phyloP scores from a whole-genome alignment of 116 monocot genomes.

The Iris pallida region DNA sequence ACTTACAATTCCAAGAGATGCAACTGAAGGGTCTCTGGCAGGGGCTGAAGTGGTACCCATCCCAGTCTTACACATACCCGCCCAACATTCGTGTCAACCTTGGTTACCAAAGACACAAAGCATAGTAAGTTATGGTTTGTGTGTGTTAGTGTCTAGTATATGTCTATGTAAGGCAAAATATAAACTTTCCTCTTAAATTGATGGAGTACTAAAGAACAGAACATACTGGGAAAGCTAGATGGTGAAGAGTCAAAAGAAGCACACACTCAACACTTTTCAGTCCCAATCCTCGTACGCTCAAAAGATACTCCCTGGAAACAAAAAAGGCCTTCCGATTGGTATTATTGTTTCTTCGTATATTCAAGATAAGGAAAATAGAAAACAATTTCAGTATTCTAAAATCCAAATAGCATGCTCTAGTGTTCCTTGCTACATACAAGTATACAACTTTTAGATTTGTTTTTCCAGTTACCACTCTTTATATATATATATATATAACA shows the following conservation, averaged over 20 bases:
- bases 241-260: slow-evolving; percentile 89
- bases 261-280: slow-evolving; percentile 98
- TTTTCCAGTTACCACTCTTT: too few species aligned
- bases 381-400: too few species aligned
- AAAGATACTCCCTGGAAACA: slow-evolving; percentile 80
- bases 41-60: slow-evolving; percentile 68
- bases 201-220: background rate
- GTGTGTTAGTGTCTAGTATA: too few species aligned
- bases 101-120: background rate
- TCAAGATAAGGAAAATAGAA: too few species aligned
- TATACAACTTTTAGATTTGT: too few species aligned
- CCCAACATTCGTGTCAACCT: slow-evolving; percentile 80
- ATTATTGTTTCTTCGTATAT: too few species aligned
- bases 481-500: background rate
- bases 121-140: background rate
- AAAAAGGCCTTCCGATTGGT: background rate
- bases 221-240: slow-evolving; percentile 94
- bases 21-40: slow-evolving; percentile 62
- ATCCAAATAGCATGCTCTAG: too few species aligned
- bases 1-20: slow-evolving; percentile 60
- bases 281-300: slow-evolving; percentile 89
- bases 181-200: too few species aligned
- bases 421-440: too few species aligned
- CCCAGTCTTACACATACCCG: slow-evolving; percentile 69
- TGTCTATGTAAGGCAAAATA: too few species aligned